Evolutionary conservation across 805 yeast genomes (phyloP).

Genomic region (Candida succiphila): DNA sequence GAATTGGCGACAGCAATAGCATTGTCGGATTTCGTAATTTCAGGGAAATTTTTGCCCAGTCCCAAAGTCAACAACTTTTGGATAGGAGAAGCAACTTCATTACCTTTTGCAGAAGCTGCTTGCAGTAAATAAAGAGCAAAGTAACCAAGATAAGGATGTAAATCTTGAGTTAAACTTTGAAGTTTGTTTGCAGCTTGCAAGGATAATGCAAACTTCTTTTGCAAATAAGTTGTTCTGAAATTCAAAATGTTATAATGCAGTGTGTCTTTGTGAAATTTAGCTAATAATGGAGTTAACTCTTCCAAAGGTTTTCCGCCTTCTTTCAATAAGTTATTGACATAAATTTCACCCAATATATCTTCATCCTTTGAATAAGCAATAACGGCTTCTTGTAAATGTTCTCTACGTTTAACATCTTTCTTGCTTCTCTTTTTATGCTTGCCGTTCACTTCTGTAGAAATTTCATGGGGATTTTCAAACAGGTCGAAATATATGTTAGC

Average conservation of each 20-base stretch:
- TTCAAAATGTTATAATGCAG: no score
- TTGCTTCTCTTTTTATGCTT: slow-evolving; percentile 41
- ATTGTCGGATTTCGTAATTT: slow-evolving; percentile 5
- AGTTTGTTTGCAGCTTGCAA: slow-evolving; percentile 31
- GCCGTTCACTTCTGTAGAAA: slow-evolving; percentile 2
- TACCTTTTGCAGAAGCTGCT: slow-evolving; percentile 4
- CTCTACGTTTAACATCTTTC: slow-evolving; percentile 45
- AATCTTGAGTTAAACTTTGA: slow-evolving; percentile 5
- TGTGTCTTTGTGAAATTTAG: slow-evolving; percentile 30
- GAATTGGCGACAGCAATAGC: neutral
- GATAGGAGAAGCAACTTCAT: slow-evolving; percentile 10
- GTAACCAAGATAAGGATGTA: slow-evolving; percentile 11
- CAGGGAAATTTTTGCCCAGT: slow-evolving; percentile 6
- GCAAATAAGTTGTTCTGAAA: no score
- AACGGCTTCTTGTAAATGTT: slow-evolving; percentile 36
- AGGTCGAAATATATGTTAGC: slow-evolving; percentile 41
- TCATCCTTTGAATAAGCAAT: slow-evolving; percentile 22
- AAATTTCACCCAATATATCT: slow-evolving; percentile 50
- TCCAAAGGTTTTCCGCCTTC: slow-evolving; percentile 25
- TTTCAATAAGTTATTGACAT: slow-evolving; percentile 15
- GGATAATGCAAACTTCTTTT: slow-evolving; percentile 33
- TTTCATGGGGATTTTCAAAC: slow-evolving; percentile 8
- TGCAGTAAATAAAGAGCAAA: slow-evolving; percentile 10
- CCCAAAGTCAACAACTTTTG: slow-evolving; percentile 16
- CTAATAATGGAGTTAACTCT: slow-evolving; percentile 25